A percentile compares a stretch with the other conserved stretches of the same genome.
phyloP scores from a whole-genome alignment of 2,329 filamentous ascomycete genomes.

The Trichoderma atroviride region DNA sequence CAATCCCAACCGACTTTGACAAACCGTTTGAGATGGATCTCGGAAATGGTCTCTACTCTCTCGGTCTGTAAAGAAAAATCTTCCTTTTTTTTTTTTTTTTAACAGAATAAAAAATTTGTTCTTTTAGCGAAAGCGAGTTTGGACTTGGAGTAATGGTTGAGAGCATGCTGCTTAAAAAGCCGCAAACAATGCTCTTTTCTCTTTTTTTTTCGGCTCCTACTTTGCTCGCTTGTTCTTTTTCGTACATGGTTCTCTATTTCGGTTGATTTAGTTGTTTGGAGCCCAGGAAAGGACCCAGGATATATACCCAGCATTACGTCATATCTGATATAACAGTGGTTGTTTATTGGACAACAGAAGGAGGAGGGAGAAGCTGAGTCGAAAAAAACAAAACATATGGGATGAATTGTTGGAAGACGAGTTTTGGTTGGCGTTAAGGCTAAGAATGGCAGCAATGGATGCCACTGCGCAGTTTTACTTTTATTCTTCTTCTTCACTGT shows the following conservation, averaged over 20 bases:
- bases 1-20: constrained; percentile 52
- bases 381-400: constrained; percentile 6
- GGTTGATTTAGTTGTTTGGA: constrained; percentile 26
- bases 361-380: not conserved
- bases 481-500: not conserved
- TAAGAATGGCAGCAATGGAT: constrained; percentile 21
- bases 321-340: constrained; percentile 28
- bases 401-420: not conserved
- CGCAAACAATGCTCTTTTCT: not conserved
- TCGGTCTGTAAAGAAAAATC: constrained; percentile 30
- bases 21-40: constrained; percentile 53
- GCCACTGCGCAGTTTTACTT: not conserved
- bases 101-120: not conserved
- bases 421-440: constrained; percentile 21
- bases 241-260: constrained; percentile 17
- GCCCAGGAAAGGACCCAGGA: constrained; percentile 33
- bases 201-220: not conserved
- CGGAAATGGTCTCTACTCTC: constrained; percentile 47
- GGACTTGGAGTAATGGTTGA: constrained; percentile 7
- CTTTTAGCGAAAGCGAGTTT: constrained; percentile 3
- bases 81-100: not conserved
- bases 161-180: not conserved
- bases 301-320: constrained; percentile 37
- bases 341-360: constrained; percentile 23
- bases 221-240: constrained; percentile 23